Evolutionary conservation across 2,329 filamentous ascomycete species (phyloP), one percentile per base, ranked within the genome.

Genomic region (Zelopaecilomyces penicillatus): DNA sequence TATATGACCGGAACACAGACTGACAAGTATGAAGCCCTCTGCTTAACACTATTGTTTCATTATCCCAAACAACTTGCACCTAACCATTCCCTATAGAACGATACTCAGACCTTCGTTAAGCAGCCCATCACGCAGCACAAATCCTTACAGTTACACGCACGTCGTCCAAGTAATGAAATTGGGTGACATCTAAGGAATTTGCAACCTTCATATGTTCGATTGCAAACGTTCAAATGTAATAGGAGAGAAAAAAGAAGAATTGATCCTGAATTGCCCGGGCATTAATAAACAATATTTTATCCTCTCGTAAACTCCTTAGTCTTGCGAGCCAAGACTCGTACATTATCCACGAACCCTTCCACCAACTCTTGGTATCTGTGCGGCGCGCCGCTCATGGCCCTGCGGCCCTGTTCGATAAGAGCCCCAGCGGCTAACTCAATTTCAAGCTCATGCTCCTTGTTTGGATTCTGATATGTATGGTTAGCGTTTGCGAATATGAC

Each of bases 401-500:
- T 70, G 32, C 69, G 67, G 5, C 83, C 83, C 52, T 90, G 83
- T 8, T 83, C 75, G 39, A 85, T 65, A 10, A 91, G 61, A n/a
- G 74, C 68, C 5, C 63, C 65, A 0, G 83, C 71, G n/a, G 79
- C 71, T 10, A 93, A 62, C 60, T 93, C 87, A 39, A 94, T 75
- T 59, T 94, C 87, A 5, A 93, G 73, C 65, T 94, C 87, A 57
- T 91, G 86, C 51, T 85, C 83, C 54, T 87, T 87, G 45, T 75
- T 72, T 1, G 63, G 54, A 30, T 65, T 66, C 62, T 73, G 55
- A 5, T 11, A 6, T 6, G 6, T 1, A 42, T 53, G 27, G 8
- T 27, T 11, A 11, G 30, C 19, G 19, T 19, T 19, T 19, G 19
- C 19, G 19, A 19, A 32, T 37, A 5, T 9, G 34, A 1, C 29